Evolutionary conservation across 345 rosid species (phyloP), one percentile per base, ranked within the genome.

Genomic region (Xanthoceras sorbifolium): DNA sequence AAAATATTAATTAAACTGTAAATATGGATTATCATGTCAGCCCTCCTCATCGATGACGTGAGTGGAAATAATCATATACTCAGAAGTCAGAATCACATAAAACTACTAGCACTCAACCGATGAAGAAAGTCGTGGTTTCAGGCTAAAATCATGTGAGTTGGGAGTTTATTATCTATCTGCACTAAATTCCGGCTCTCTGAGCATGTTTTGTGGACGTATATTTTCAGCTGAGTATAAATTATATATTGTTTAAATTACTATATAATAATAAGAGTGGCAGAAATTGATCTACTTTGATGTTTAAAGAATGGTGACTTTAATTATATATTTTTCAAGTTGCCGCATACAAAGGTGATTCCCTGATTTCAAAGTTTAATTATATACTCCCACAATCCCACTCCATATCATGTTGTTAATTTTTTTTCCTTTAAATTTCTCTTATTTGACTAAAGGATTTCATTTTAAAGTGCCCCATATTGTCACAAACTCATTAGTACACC

Each of bases 11-110:
- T 82, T n/a, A n/a, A n/a, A n/a, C 85, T 82, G 54, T 34, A 32
- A 73, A 77, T 57, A 57, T 82, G 85, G 83, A 75, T 46, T 28
- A 42, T 72, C 32, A 67, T 15, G 85, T 82, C 82, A 75, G 17
- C 44, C 29, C 59, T 40, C 29, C 59, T 44, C 70, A 67, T 64
- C 23, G 31, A 26, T 54, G 67, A 72, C 66, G 5, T 20, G 2
- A 61, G 65, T 69, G 73, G 77, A 63, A 22, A 42, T 67, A 69
- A 78, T 66, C n/a, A n/a, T 52, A 61, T 52, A 29, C 9, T 25
- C 22, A 46, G 17, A 48, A 48, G 54, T 12, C 54, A 48, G 54
- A 48, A 48, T 48, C 54, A 15, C 57, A 50, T 18, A 25, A 15
- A 22, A 44, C 6, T 15, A 68, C 29, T 26, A 23, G 23, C 28